Base-by-base conservation (phyloP, 2,329 filamentous ascomycete genomes). In the Sarocladium kiliense region DNA sequence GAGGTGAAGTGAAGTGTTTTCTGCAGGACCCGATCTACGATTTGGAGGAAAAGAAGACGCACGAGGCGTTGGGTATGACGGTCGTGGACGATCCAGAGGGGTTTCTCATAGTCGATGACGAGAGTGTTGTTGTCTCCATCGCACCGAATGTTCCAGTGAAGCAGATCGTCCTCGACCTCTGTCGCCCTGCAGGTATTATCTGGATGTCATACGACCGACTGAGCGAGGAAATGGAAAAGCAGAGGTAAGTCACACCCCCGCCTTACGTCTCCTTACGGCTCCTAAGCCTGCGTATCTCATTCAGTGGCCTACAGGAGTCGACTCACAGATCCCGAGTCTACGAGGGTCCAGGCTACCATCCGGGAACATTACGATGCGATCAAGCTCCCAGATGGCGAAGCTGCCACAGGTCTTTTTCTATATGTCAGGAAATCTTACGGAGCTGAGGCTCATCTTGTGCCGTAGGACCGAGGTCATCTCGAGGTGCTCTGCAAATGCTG, bases 101-200 rank as follows among this genome's bases (percentile, higher is more conserved):
- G 5, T 62, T 63, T 36, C 50, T 63, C 25, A 44, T 58, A 36
- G 53, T 60, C 2, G 60, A 64, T 10, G 57, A 57, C 2, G n/a
- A 32, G 21, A 60, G 59, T 3, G 37, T 63, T 4, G 61, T 63
- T 16, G 32, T 63, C 14, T 54, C 57, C 14, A 44, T 59, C 2
- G 7, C 6, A 9, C 59, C 61, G 5, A 57, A 55, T 12, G 26
- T 60, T 16, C 62, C 62, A 3, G 60, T 64, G 21, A 60, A 57
- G 37, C 62, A 64, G 34, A 58, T 64, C 23, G 41, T 61, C 6
- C 49, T 59, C 2, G 63, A 64, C 6, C 26, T 63, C 21, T 32
- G 56, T 16, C 56, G 59, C 32, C 61, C 62, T 16, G 62, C 58
- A 2, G 49, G 58, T 23, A 61, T 62, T 53, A 55, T 63, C 2